Base-by-base conservation (phyloP, 495 filamentous ascomycete genomes). In the Talaromyces proteolyticus region DNA sequence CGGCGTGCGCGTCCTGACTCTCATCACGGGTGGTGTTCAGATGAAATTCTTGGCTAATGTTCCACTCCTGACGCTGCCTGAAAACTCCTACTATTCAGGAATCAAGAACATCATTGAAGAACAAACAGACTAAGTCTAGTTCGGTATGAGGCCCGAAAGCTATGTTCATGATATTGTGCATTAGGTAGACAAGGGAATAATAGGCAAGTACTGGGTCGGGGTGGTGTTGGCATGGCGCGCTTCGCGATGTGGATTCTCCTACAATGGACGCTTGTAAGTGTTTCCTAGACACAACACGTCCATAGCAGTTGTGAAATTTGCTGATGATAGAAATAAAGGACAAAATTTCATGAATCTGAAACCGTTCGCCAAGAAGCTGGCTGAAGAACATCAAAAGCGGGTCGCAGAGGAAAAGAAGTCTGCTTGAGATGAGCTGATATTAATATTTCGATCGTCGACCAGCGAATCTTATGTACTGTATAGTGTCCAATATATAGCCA, bases 1-100 rank as follows among this genome's bases (percentile, higher is more conserved):
- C 14, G 74, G 68, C 22, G 74, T 82, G 20, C 74, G 72, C 48
- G 80, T 81, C 46, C 67, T 77, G 61, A 69, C 70, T 2, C 67
- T 75, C 58, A 67, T 52, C 29, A 38, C 53, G 4, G 53, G 53
- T 10, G 22, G 42, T 18, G 53, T 56, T 19, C n/a, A 16, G 12
- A 44, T 49, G 6, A 49, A 56, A 7, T 49, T 52, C 6, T 49
- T 52, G 20, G 40, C 19, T 3, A 49, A 52, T 14, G 17, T 12
- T 6, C 49, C 38, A 1, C 24, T 45, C 2, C 16, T 7, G 1
- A 18, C 17, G 7, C 44, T 56, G 17, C 38, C 53, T 0, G 39
- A 29, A 6, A 39, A 10, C 21, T 52, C 53, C 4, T 29, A 29
- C 12, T 29, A 29, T 29, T 5, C 6, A 29, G 26, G 26, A 5